Percentiles rank a stretch among this genome's conserved stretches.
Evolutionary conservation across 306 rosid species (phyloP).

Genomic region (Cucumis hystrix): DNA sequence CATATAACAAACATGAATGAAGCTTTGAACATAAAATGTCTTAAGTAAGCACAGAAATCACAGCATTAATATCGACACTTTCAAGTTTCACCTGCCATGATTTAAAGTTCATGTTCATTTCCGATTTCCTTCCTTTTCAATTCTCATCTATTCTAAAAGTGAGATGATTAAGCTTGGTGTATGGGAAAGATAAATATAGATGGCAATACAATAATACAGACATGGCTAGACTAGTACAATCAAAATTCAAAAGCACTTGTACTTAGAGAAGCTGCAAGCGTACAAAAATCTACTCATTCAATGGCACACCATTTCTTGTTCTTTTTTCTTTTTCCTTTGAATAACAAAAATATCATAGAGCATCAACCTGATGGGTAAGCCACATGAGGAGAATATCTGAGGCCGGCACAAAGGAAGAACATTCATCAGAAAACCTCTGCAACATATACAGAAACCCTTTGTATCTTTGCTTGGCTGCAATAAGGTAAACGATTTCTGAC

Average conservation of each 20-base stretch:
- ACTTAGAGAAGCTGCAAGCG: background rate
- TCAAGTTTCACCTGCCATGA: background rate
- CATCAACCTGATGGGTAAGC: constrained; percentile 73
- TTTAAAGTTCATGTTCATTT: background rate
- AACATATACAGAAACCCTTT: constrained; percentile 49
- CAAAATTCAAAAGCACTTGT: background rate
- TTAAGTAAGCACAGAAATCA: background rate
- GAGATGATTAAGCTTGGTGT: background rate
- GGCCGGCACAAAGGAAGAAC: constrained; percentile 54
- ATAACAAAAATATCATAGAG: background rate
- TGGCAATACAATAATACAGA: background rate
- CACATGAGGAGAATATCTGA: constrained; percentile 73
- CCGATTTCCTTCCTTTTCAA: background rate
- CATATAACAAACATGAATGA: background rate
- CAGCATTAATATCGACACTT: background rate
- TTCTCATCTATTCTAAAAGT: background rate
- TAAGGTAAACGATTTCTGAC: constrained; percentile 53
- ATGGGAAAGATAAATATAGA: background rate
- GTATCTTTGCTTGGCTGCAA: constrained; percentile 71
- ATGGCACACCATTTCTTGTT: background rate
- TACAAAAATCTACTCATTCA: background rate
- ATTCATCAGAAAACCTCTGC: constrained; percentile 30
- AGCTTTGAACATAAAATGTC: background rate
- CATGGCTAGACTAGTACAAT: background rate
- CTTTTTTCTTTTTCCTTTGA: background rate